Percentiles rank a stretch among this genome's conserved stretches.
phyloP scores from a whole-genome alignment of 1,284 basidiomycete species.

The Apiotrichum sp. region DNA sequence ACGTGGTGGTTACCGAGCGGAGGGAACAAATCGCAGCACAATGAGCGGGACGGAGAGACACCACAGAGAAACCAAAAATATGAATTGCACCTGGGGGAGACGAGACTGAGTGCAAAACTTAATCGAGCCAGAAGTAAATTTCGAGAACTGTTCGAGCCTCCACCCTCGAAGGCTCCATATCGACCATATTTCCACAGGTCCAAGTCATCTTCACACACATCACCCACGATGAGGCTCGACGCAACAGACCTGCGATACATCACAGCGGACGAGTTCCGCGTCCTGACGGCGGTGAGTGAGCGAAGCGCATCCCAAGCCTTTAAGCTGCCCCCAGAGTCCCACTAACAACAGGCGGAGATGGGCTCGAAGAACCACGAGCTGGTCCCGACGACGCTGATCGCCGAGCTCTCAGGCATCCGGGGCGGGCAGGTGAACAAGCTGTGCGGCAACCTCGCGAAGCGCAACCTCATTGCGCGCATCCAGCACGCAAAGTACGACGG shows the following conservation, averaged over 20 bases:
- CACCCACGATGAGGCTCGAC: conserved; percentile 74
- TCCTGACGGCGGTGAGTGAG: conserved; percentile 74
- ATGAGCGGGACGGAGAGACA: no score
- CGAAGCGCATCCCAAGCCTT: neutral
- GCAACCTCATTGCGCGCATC: conserved; percentile 81
- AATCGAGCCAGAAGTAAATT: neutral
- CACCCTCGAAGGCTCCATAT: neutral
- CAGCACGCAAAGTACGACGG: conserved; percentile 95
- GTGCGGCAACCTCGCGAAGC: conserved; percentile 81
- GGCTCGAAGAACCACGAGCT: conserved; percentile 97
- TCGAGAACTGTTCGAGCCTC: neutral
- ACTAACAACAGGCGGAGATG: conserved; percentile 73
- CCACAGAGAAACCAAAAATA: no score
- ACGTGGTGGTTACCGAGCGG: neutral
- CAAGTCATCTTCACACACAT: neutral
- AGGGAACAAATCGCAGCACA: neutral
- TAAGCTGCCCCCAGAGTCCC: no score
- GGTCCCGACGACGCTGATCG: conserved; percentile 81
- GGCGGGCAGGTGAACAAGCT: conserved; percentile 92
- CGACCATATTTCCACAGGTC: neutral
- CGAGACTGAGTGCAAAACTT: neutral
- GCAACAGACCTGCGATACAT: conserved; percentile 92
- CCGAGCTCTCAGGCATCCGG: conserved; percentile 82
- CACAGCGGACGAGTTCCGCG: conserved; percentile 85
- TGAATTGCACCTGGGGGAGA: no score